Base-by-base conservation (phyloP, 2,329 filamentous ascomycete species). In the Ophiostoma quercus region DNA sequence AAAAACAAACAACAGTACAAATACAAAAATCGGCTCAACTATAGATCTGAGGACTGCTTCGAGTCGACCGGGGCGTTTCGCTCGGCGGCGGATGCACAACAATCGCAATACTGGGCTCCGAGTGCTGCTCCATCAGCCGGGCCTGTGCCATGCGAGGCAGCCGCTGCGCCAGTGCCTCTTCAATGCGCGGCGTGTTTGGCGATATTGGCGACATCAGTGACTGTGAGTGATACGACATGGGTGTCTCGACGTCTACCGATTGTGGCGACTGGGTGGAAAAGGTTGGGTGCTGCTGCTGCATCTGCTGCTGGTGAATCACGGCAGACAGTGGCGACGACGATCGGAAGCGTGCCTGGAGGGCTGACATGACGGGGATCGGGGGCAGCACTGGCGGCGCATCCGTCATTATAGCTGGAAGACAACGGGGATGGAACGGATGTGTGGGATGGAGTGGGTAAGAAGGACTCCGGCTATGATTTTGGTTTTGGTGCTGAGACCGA, bases 141-240 rank as follows among this genome's bases (percentile, higher is more conserved):
- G 60, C 60, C 60, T 63, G 60, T 9, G 60, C 32, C 60, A 63
- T 63, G 16, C 29, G 60, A 34, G 60, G 60, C 6, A 63, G 60
- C 16, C 32, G 12, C 2, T 34, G 60, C 32, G 37, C 32, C 8
- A 43, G 63, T 4, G 63, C 34, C 60, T 63, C 60, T 29, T 63
- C 60, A 29, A 63, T 34, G 32, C 16, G 63, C n/a, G 63, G 39
- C 12, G 63, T 22, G 5, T 8, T 41, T 8, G 63, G 63, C n/a
- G 63, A 66, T 8, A 14, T n/a, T 2, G 37, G 63, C 2, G 63
- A 43, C 32, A n/a, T 29, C 32, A 63, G 8, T 6, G 32, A 8
- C 29, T 62, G 60, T 9, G 60, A 34, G 14, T 34, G 32, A 11
- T 63, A 37, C 32, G 60, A 19, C 60, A 63, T 62, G 12, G 57